Evolutionary conservation across 1,284 basidiomycete genomes (phyloP).

Genomic region (Bjerkandera adusta): DNA sequence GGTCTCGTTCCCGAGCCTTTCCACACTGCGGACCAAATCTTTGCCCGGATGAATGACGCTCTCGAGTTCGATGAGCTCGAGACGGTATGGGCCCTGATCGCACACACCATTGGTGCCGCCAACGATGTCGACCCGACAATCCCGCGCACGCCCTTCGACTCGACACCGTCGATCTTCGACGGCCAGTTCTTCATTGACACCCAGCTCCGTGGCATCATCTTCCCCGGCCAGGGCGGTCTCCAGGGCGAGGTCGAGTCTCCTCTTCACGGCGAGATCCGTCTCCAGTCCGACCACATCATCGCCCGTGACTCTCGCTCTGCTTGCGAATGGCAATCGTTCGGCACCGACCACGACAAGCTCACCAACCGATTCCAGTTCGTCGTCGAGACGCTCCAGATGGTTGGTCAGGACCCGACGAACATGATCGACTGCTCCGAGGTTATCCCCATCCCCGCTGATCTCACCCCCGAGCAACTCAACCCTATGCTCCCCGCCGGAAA

Average conservation of each 20-base stretch:
- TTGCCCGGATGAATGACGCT: slow-evolving; percentile 26
- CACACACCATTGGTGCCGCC: slow-evolving; percentile 26
- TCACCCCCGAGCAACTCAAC: too few relatives aligned
- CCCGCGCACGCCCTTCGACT: slow-evolving; percentile 29
- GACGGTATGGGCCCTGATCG: slow-evolving; percentile 26
- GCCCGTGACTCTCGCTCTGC: slow-evolving; percentile 35
- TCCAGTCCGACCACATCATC: slow-evolving; percentile 37
- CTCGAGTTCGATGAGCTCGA: slow-evolving; percentile 25
- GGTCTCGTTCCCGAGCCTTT: slow-evolving; percentile 30
- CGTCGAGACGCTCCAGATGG: too few relatives aligned
- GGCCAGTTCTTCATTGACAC: slow-evolving; percentile 39
- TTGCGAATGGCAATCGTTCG: slow-evolving; percentile 30
- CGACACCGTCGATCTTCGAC: slow-evolving; percentile 34
- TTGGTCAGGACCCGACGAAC: neutral
- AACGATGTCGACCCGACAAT: slow-evolving; percentile 26
- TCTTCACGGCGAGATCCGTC: slow-evolving; percentile 36
- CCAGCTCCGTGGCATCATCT: slow-evolving; percentile 29
- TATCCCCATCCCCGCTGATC: too few relatives aligned
- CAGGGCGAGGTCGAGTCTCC: slow-evolving; percentile 36
- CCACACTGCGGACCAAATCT: slow-evolving; percentile 27
- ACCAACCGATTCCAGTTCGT: too few relatives aligned
- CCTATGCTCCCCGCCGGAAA: slow-evolving; percentile 6
- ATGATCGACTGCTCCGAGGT: neutral
- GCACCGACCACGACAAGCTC: slow-evolving; percentile 21
- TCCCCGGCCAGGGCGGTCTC: slow-evolving; percentile 35